Evolutionary conservation across 257 asterid species (phyloP).

Genomic region (Petrea volubilis): DNA sequence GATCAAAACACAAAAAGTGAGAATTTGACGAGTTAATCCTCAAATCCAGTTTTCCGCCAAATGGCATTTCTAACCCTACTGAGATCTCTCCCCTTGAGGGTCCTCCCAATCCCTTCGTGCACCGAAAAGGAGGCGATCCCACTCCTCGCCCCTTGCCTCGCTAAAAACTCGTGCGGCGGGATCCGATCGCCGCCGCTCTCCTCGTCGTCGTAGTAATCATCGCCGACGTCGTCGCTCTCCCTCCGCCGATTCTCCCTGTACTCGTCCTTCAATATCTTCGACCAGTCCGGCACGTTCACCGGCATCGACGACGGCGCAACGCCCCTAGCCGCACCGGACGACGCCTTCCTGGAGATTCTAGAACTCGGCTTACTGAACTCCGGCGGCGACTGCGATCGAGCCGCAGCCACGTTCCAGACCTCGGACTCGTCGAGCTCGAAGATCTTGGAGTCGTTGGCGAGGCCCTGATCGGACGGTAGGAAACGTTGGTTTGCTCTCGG

Average conservation of each 20-base stretch:
- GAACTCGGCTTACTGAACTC: conserved; percentile 42
- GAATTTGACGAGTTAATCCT: conserved; percentile 55
- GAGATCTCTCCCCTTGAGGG: conserved; percentile 87
- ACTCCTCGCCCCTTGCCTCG: conserved; percentile 51
- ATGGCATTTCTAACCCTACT: conserved; percentile 87
- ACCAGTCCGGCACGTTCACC: conserved; percentile 88
- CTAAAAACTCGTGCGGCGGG: conserved; percentile 79
- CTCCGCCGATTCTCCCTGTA: conserved; percentile 54
- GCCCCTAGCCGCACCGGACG: conserved; percentile 19
- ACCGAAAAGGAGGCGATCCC: conserved; percentile 71
- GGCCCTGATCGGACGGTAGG: conserved; percentile 38
- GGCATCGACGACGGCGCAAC: conserved; percentile 59
- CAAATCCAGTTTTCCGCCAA: conserved; percentile 83
- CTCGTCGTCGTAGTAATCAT: conserved; percentile 32
- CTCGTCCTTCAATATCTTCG: conserved; percentile 80
- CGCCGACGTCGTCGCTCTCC: conserved; percentile 41
- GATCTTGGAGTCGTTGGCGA: conserved; percentile 26
- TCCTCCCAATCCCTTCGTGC: conserved; percentile 87
- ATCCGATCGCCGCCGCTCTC: conserved; percentile 48
- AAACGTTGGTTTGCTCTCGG: conserved; percentile 54
- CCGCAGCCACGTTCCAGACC: conserved; percentile 49
- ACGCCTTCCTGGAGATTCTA: conserved; percentile 36
- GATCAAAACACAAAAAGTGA: neutral
- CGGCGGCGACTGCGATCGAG: conserved; percentile 59
- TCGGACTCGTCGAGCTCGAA: conserved; percentile 86